Conservation (phyloP, 1,284 basidiomycete species). For the Athelia sp. region DNA sequence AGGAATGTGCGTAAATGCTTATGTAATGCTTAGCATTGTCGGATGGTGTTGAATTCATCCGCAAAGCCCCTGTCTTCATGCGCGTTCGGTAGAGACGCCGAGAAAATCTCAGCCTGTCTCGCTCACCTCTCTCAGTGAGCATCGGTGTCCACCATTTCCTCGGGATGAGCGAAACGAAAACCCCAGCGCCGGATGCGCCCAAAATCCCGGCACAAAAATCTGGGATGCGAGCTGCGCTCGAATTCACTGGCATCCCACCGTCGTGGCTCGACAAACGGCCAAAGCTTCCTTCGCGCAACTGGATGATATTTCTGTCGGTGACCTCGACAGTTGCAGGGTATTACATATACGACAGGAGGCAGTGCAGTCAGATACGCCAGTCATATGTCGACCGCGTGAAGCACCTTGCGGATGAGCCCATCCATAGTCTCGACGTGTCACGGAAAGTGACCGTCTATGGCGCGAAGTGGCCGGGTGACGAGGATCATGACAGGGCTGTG, state of each 20-base stretch:
- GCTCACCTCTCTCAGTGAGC: too few relatives aligned
- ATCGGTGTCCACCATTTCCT: too few relatives aligned
- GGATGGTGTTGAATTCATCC: too few relatives aligned
- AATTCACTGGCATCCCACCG: conserved; percentile 65
- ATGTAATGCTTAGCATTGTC: too few relatives aligned
- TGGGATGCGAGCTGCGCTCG: conserved; percentile 47
- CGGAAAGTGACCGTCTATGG: conserved; percentile 87
- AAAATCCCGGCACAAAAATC: conserved; percentile 25
- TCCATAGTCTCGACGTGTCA: conserved; percentile 64
- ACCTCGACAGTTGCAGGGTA: conserved; percentile 67
- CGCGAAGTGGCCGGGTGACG: conserved; percentile 91
- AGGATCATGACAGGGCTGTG: conserved; percentile 81
- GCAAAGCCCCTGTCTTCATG: too few relatives aligned
- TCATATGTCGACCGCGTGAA: conserved; percentile 81
- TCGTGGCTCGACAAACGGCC: conserved; percentile 74
- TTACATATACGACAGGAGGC: conserved; percentile 81
- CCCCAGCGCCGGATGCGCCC: not conserved
- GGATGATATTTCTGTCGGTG: conserved; percentile 86
- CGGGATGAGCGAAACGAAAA: not conserved
- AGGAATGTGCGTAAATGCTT: too few relatives aligned
- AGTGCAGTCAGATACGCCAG: conserved; percentile 74
- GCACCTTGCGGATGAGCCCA: conserved; percentile 65
- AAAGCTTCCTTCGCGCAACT: conserved; percentile 85
- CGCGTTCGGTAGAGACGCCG: too few relatives aligned
- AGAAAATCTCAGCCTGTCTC: too few relatives aligned